Evolutionary conservation across 257 asterid genomes (phyloP), one percentile per base, ranked within the genome.

Genomic region (Solanum dulcamara): DNA sequence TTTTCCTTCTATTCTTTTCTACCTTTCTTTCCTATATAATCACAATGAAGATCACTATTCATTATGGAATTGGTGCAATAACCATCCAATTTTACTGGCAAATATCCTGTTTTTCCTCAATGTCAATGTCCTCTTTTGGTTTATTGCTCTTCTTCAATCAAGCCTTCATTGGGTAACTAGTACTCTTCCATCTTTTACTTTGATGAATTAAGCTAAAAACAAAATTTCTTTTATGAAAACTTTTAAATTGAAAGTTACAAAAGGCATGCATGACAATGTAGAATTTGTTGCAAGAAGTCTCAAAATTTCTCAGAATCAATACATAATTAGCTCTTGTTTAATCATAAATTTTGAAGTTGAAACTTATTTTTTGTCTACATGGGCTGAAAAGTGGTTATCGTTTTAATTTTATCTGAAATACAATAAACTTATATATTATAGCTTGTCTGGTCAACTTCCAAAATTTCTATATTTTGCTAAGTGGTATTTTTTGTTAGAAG

Each of bases 81-180:
- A 83, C 71, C 97, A 95, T 89, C 98, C 99, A 38, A 84, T 96
- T 24, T 90, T 95, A 24, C 84, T 96, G 2, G 94, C 96, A 79
- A 88, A 95, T 88, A 2, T 83, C 64, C 83, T 95, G 88, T 96
- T 94, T 91, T 95, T 95, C 92, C 44, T 96, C 89, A 95, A 96
- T 88, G 93, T 96, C 80, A 91, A 92, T 84, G 72, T 96, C 22
- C 93, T 92, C 32, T 95, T 96, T 91, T 96, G 99, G 99, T 32
- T 94, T 57, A 85, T 95, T 72, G 97, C 95, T 37, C 85, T 90
- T 62, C 88, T 93, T 59, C 99, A 96, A 80, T 91, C 95, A 35
- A 96, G 94, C 90, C 80, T 70, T 24, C 99, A 96, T 83, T 96
- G 99, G 99, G 99, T 95, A 84, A n/a, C 87, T 86, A 11, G 1